Evolutionary conservation across 176 grass and related monocot species (phyloP).

Genomic region (Oryza punctata): DNA sequence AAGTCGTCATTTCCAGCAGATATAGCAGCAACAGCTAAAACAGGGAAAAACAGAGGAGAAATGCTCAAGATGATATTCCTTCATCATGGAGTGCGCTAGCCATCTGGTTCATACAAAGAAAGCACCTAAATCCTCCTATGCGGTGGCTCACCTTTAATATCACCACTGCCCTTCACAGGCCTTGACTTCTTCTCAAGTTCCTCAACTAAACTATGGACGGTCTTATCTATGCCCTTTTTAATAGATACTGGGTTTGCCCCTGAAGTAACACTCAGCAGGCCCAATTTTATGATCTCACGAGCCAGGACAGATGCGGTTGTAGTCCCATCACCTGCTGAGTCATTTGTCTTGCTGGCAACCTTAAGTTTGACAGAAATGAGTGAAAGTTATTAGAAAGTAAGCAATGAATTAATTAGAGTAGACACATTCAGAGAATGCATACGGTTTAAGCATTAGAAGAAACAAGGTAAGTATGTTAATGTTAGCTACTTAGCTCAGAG

Average conservation of each 20-base stretch:
- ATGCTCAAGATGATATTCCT: neutral
- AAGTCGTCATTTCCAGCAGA: constrained; percentile 93
- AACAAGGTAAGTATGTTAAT: neutral
- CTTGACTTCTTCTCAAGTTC: constrained; percentile 90
- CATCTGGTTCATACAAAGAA: neutral
- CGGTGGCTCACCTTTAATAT: constrained; percentile 67
- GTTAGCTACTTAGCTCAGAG: too few relatives aligned
- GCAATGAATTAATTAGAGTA: neutral
- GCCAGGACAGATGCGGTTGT: constrained; percentile 89
- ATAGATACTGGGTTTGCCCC: constrained; percentile 90
- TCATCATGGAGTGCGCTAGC: neutral
- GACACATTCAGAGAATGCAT: neutral
- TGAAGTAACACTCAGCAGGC: constrained; percentile 77
- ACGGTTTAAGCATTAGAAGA: neutral
- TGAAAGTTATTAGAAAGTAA: neutral
- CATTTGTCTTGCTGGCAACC: constrained; percentile 98
- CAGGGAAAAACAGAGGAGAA: neutral
- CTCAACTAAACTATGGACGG: constrained; percentile 63
- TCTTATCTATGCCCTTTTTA: constrained; percentile 95
- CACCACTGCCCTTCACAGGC: constrained; percentile 70
- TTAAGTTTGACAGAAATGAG: constrained; percentile 25
- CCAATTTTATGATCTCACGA: constrained; percentile 86
- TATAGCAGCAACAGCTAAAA: constrained; percentile 77
- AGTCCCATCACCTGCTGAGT: constrained; percentile 87
- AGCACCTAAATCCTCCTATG: neutral